Conservation (phyloP, 2,329 filamentous ascomycete species). For the Emericellopsis atlantica region DNA sequence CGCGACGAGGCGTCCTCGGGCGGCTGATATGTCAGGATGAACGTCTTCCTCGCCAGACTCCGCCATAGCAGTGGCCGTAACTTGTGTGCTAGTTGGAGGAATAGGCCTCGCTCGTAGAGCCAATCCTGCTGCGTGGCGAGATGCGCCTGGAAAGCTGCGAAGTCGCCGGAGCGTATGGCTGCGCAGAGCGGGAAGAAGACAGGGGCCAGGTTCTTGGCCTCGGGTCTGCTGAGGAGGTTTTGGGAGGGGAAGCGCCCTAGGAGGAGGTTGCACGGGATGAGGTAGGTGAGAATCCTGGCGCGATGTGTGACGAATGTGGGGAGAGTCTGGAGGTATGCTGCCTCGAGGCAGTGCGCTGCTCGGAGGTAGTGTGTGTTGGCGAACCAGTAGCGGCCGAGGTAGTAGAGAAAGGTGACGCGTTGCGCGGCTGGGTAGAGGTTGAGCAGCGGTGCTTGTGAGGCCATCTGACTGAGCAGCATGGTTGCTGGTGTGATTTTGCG, state of each 20-base stretch:
- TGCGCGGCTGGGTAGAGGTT: conserved; percentile 74
- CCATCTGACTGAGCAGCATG: conserved; percentile 83
- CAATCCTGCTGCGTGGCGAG: conserved; percentile 54
- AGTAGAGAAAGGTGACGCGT: conserved; percentile 87
- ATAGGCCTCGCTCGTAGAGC: conserved; percentile 63
- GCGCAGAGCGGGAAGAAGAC: conserved; percentile 63
- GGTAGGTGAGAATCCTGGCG: conserved; percentile 67
- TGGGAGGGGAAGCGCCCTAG: conserved; percentile 70
- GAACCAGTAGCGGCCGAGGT: conserved; percentile 82
- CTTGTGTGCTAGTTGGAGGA: conserved; percentile 63
- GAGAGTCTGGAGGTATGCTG: conserved; percentile 63
- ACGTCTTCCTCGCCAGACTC: conserved; percentile 64
- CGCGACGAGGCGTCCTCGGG: conserved; percentile 41
- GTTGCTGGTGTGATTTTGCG: conserved; percentile 72
- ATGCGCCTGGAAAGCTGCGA: conserved; percentile 59
- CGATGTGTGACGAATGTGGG: conserved; percentile 57
- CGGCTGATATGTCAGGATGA: conserved; percentile 64
- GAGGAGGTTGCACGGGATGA: conserved; percentile 73
- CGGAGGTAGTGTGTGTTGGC: conserved; percentile 72
- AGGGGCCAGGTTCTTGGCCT: conserved; percentile 43
- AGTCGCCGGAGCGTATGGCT: conserved; percentile 62
- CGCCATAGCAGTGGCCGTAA: conserved; percentile 79
- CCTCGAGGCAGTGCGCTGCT: conserved; percentile 61
- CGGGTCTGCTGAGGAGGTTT: conserved; percentile 59
- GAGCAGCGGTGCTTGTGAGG: conserved; percentile 69